Conservation (phyloP, 345 rosid genomes). For the Arabis alpina region DNA sequence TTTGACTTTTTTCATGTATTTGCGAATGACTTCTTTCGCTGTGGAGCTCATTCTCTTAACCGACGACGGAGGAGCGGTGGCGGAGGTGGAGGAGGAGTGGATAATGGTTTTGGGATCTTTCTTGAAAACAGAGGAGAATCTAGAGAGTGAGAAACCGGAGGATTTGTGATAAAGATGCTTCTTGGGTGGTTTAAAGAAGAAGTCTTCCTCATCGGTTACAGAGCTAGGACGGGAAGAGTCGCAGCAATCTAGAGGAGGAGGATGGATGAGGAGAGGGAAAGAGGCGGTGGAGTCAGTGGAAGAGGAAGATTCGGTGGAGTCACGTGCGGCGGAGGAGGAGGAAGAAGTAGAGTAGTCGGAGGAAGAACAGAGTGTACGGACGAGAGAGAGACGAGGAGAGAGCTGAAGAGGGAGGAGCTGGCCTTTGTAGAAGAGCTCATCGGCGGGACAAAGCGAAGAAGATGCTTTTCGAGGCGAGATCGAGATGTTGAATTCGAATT, state of each 20-base stretch:
- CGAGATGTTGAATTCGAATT: slow-evolving; percentile 85
- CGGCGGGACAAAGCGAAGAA: slow-evolving; percentile 78
- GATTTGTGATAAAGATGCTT: slow-evolving; percentile 40
- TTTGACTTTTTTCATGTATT: slow-evolving; percentile 89
- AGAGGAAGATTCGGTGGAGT: slow-evolving; percentile 87
- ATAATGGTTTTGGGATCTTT: slow-evolving; percentile 54
- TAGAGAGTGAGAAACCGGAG: slow-evolving; percentile 66
- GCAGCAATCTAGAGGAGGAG: slow-evolving; percentile 51
- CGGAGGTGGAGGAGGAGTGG: slow-evolving; percentile 30
- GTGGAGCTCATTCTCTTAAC: slow-evolving; percentile 77
- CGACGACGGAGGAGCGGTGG: slow-evolving; percentile 52
- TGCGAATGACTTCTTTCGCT: slow-evolving; percentile 80
- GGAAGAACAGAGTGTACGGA: slow-evolving; percentile 82
- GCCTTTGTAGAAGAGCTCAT: slow-evolving; percentile 98
- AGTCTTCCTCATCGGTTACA: slow-evolving; percentile 73
- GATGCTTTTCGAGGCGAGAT: slow-evolving; percentile 79
- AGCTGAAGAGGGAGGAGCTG: slow-evolving; percentile 95
- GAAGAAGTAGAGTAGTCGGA: slow-evolving; percentile 64
- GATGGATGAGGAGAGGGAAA: slow-evolving; percentile 51
- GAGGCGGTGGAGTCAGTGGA: slow-evolving; percentile 69
- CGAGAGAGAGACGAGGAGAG: slow-evolving; percentile 92
- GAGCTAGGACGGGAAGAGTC: slow-evolving; percentile 93
- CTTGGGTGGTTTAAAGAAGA: slow-evolving; percentile 40
- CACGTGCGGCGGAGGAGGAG: slow-evolving; percentile 75
- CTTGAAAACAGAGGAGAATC: slow-evolving; percentile 88